Evolutionary conservation across 169 alveolate species (phyloP), one percentile per base, ranked within the genome.

Genomic region (Theileria parva): DNA sequence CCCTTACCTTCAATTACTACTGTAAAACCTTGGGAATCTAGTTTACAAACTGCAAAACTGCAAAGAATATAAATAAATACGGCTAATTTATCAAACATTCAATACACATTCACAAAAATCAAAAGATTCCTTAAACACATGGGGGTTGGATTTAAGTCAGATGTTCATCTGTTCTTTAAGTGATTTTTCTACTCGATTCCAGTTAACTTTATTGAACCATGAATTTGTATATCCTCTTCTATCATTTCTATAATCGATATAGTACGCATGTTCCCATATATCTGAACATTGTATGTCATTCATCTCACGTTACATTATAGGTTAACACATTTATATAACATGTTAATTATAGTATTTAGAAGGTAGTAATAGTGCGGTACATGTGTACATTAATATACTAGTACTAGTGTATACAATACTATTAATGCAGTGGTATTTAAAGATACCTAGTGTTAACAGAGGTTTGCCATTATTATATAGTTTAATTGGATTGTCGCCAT

Each of bases 211-310:
- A n/a, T 80, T 44, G 48, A 80, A 64, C 88, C 88, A 80, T 51
- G 84, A 88, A 51, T 80, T 67, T 63, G 76, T 71, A 75, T 88
- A 88, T 51, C 78, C 78, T 70, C 86, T 93, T 87, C 96, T 93
- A 55, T 91, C 95, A 79, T 95, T 92, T 74, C 94, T 86, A 87
- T 95, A 95, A 81, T 97, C 97, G 27, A 95, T 86, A 88, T 96
- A 96, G 80, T 94, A 97, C 15, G 99, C 98, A 74, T 97, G 98
- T 76, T 96, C 99, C 99, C 99, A 97, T 25, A 95, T 94, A 85
- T 97, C 99, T 85, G 94, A 63, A 28, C 23, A 23, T n/a, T 7
- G 5, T 17, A 28, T 63, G 39, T n/a, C 66, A 8, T 60, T 60
- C 55, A 66, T 68, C 66, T 68, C 65, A 77, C 0, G 53, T 44